Evolutionary conservation across 768 basidiomycete species (phyloP).

Genomic region (Mycena vulgaris): DNA sequence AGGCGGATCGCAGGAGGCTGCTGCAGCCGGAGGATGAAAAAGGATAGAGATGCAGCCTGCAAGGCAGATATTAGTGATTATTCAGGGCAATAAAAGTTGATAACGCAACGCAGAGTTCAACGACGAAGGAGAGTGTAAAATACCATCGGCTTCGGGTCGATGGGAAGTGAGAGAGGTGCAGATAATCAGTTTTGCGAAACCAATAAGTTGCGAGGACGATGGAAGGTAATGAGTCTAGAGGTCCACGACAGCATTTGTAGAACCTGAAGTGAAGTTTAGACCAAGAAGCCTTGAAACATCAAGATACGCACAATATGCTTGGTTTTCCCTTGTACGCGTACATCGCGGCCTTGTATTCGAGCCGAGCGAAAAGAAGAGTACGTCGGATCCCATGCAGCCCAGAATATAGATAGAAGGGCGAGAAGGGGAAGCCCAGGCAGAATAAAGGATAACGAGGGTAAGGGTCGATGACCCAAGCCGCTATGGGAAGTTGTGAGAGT

Average conservation of each 20-base stretch:
- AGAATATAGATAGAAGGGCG: constrained; percentile 73
- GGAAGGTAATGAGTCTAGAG: constrained; percentile 67
- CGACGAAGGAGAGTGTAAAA: constrained; percentile 58
- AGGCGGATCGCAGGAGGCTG: constrained; percentile 82
- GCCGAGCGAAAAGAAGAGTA: constrained; percentile 74
- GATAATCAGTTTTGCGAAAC: constrained; percentile 57
- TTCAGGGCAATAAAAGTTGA: constrained; percentile 8
- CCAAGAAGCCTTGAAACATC: background rate
- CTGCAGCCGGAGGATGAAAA: constrained; percentile 71
- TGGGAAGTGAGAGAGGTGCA: constrained; percentile 54
- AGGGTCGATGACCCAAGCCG: constrained; percentile 51
- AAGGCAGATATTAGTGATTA: constrained; percentile 12
- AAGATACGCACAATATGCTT: constrained; percentile 71
- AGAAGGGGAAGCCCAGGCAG: constrained; percentile 65
- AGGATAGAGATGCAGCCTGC: constrained; percentile 69
- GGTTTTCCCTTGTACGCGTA: constrained; percentile 76
- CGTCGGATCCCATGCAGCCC: constrained; percentile 92
- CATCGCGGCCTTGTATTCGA: constrained; percentile 78
- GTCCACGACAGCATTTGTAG: constrained; percentile 76
- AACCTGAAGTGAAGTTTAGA: constrained; percentile 54
- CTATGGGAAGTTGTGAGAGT: constrained; percentile 43
- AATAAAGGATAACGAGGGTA: constrained; percentile 44
- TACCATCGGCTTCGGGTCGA: constrained; percentile 60
- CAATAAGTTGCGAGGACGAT: constrained; percentile 59
- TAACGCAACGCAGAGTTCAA: constrained; percentile 72